Percentiles rank a stretch among this genome's conserved stretches.
phyloP scores from a whole-genome alignment of 176 grass and related monocot species.

The Carex scoparia region DNA sequence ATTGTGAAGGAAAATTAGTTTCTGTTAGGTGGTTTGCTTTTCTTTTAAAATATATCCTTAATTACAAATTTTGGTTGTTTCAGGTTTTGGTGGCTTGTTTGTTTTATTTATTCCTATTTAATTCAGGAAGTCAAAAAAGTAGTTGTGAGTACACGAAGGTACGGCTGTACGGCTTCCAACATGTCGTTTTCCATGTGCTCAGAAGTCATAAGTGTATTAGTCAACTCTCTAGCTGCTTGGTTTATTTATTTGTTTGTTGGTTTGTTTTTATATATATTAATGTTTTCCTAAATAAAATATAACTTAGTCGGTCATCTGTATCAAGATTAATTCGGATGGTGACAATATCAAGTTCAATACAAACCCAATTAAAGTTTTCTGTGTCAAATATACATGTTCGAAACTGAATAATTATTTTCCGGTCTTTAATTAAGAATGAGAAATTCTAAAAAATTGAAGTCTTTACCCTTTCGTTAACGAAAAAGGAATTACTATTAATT shows the following conservation, averaged over 20 bases:
- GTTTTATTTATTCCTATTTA: neutral
- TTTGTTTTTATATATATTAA: neutral
- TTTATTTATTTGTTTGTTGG: neutral
- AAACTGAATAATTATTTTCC: too few species aligned
- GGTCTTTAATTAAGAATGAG: too few species aligned
- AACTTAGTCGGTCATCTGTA: neutral
- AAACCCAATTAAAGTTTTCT: too few species aligned
- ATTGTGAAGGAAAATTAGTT: neutral
- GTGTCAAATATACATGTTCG: too few species aligned
- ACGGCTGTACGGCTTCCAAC: neutral
- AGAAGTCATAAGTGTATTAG: neutral
- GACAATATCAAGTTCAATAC: too few species aligned
- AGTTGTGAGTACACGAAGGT: neutral
- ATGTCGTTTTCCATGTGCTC: conserved; percentile 1
- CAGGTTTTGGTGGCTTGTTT: neutral
- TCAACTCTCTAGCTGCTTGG: neutral
- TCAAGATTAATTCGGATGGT: too few species aligned
- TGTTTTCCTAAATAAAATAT: neutral
- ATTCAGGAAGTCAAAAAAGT: neutral
- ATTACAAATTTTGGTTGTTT: neutral
- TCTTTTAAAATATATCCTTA: neutral
- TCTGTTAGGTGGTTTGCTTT: neutral
- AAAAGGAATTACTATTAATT: too few species aligned
- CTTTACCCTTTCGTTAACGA: too few species aligned
- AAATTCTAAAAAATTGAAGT: too few species aligned